These are phyloP conservation scores for Kodamaea suecica DNA, from an alignment of 1,139 yeast genomes.

Conservation along the genomic window DNA sequence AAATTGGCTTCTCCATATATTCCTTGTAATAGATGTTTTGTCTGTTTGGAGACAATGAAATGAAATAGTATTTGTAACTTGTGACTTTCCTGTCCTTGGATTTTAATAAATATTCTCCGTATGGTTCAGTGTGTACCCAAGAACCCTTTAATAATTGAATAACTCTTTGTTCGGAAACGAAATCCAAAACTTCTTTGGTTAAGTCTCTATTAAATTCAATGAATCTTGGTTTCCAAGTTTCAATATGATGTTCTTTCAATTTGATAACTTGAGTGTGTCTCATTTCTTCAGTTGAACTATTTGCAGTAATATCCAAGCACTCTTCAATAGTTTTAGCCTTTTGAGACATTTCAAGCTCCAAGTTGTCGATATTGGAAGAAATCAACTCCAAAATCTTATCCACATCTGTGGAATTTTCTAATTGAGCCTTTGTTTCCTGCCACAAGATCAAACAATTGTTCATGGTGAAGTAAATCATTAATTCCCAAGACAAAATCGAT, in stretches of 20 bases:
- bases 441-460: constrained; percentile 60
- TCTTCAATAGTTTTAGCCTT: constrained; percentile 37
- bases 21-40: constrained; percentile 60
- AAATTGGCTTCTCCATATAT: constrained; percentile 45
- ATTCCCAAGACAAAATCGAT: constrained; percentile 52
- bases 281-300: constrained; percentile 46
- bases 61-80: constrained; percentile 45
- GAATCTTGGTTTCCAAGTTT: constrained; percentile 38
- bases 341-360: constrained; percentile 29
- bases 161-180: constrained; percentile 77
- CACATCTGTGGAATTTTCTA: constrained; percentile 43
- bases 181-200: constrained; percentile 61
- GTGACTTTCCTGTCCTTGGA: constrained; percentile 24
- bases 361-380: constrained; percentile 25
- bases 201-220: constrained; percentile 51
- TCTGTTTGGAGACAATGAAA: constrained; percentile 71
- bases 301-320: constrained; percentile 42
- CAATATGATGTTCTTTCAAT: constrained; percentile 33
- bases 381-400: constrained; percentile 46
- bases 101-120: constrained; percentile 43
- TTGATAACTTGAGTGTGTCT: constrained; percentile 54
- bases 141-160: constrained; percentile 71
- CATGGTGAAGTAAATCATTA: constrained; percentile 55
- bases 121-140: constrained; percentile 75
- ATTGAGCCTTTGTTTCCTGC: constrained; percentile 62